phyloP scores from a whole-genome alignment of 352 stramenopile species.

The Globisporangium spiculum region DNA sequence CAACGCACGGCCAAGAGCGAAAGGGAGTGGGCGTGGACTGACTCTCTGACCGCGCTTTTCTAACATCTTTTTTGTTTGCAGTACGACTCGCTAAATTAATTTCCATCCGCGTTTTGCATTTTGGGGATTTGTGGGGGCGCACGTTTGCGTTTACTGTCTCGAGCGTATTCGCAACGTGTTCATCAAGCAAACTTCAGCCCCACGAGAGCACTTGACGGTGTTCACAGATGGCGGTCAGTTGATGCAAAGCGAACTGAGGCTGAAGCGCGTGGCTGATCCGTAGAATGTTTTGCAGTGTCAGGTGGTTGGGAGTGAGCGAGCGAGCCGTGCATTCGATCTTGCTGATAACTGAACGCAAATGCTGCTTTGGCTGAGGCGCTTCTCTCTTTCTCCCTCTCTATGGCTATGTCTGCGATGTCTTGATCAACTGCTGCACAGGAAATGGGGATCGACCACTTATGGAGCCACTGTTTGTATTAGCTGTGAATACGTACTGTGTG shows the following conservation, averaged over 20 bases:
- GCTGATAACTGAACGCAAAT: no score
- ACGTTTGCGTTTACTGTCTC: no score
- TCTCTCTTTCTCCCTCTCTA: no score
- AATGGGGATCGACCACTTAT: no score
- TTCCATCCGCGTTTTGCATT: not conserved
- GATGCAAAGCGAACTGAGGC: not conserved
- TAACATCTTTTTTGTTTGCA: not conserved
- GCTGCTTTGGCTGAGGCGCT: no score
- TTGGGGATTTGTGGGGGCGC: not conserved
- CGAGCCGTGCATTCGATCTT: no score
- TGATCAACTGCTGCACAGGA: no score
- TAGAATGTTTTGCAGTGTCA: not conserved
- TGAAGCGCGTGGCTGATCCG: not conserved
- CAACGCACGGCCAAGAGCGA: not conserved
- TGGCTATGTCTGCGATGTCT: no score
- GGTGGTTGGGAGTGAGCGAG: not conserved
- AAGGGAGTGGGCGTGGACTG: not conserved
- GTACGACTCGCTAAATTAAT: conserved; percentile 2
- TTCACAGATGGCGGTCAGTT: not conserved
- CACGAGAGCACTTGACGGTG: not conserved
- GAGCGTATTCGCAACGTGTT: no score
- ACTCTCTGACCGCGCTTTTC: not conserved
- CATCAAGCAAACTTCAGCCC: not conserved
- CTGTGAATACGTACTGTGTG: no score
- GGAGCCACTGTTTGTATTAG: no score